phyloP scores from a whole-genome alignment of 169 alveolate species.

The Plasmodium gaboni region DNA sequence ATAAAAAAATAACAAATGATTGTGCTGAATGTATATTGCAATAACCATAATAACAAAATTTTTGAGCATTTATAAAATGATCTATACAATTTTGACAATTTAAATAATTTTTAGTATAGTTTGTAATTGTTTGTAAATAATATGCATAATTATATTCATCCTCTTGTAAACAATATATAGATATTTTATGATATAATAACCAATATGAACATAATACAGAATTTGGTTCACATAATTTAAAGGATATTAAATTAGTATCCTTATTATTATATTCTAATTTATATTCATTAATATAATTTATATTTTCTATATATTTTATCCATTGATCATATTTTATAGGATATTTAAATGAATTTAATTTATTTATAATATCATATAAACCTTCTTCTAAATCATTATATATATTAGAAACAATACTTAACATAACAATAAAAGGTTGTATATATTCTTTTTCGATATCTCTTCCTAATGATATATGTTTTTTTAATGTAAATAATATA shows the following conservation, averaged over 20 bases:
- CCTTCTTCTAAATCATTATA: slow-evolving; percentile 18
- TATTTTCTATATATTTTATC: slow-evolving; percentile 5
- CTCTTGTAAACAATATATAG: slow-evolving; percentile 24
- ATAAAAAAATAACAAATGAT: slow-evolving; percentile 38
- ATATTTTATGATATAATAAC: slow-evolving; percentile 54
- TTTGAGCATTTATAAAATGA: slow-evolving; percentile 57
- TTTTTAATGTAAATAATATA: slow-evolving; percentile 35
- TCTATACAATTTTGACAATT: slow-evolving; percentile 46
- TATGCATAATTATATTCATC: slow-evolving; percentile 30
- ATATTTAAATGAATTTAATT: slow-evolving; percentile 1
- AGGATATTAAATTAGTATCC: not conserved
- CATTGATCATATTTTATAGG: slow-evolving; percentile 46
- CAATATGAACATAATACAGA: slow-evolving; percentile 52
- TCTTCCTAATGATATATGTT: slow-evolving; percentile 14
- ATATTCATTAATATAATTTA: not conserved
- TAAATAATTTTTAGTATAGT: slow-evolving; percentile 38
- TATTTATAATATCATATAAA: not conserved
- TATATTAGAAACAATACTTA: slow-evolving; percentile 29
- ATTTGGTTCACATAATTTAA: slow-evolving; percentile 37
- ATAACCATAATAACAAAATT: slow-evolving; percentile 50
- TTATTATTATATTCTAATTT: not conserved
- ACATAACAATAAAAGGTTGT: slow-evolving; percentile 32
- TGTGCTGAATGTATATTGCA: slow-evolving; percentile 69
- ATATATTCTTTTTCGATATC: slow-evolving; percentile 6
- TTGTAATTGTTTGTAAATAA: slow-evolving; percentile 23